Evolutionary conservation across 1,284 basidiomycete species (phyloP), one percentile per base, ranked within the genome.

Genomic region (Microbotryum lychnidis-dioicae): DNA sequence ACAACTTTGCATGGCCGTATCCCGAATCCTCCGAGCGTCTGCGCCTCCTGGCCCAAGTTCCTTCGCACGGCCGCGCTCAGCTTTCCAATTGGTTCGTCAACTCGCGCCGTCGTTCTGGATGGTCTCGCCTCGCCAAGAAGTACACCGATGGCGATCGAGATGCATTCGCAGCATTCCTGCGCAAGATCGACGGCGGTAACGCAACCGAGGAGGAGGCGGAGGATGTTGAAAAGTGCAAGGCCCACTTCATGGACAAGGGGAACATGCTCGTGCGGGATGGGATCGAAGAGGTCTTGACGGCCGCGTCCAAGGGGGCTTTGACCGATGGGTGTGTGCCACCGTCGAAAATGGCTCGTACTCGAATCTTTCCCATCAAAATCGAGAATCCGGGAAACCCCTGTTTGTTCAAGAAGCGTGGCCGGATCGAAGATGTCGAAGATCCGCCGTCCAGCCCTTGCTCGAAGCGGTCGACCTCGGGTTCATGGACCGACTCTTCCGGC

Each of bases 171-270:
- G 29, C n/a, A 20, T 47, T 71, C 6, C 42, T 69, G 31, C 50
- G 55, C 6, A 52, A 33, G 29, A 45, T 62, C 20, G 64, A 63
- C 33, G 3, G 1, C 18, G 37, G 37, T 2, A 42, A 18, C 12
- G 37, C 14, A 16, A 42, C 20, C 23, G 46, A 29, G 7, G 33
- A 66, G 47, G 61, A 25, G 21, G 23, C 21, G 10, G 31, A 86
- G 69, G 81, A 82, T 53, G 80, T 88, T 62, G 84, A 84, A 37
- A 78, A 80, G 69, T 85, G 89, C 74, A 83, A 87, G 64, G 75
- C 81, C 10, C 80, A 76, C 70, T 80, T 88, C 67, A 80, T 80
- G 63, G 64, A 65, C 1, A 62, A 64, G 44, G 77, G 84, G 42
- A 61, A 66, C 62, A 57, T 67, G 49, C 55, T 23, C 14, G 55